Conservation (phyloP, 176 grass and related monocot species). For the Hordeum marinum region DNA sequence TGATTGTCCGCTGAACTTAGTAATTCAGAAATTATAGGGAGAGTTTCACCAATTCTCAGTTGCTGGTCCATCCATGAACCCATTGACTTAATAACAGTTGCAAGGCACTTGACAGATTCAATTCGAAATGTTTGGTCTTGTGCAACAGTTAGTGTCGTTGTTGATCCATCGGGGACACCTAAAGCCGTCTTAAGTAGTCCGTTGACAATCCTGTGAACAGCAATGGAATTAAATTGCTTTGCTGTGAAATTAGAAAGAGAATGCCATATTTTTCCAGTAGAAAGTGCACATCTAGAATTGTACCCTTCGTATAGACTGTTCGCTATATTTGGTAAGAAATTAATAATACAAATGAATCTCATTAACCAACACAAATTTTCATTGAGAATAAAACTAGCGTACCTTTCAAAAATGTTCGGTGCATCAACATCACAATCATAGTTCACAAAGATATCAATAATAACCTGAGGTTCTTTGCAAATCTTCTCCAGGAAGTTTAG, state of each 20-base stretch:
- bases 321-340: neutral
- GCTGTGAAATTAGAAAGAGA: slow-evolving; percentile 33
- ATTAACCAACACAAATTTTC: neutral
- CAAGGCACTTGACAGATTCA: slow-evolving; percentile 91
- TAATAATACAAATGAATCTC: neutral
- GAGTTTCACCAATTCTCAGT: slow-evolving; percentile 78
- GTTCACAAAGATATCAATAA: slow-evolving; percentile 96
- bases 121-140: slow-evolving; percentile 91
- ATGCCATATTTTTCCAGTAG: neutral
- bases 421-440: slow-evolving; percentile 98
- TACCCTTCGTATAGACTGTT: slow-evolving; percentile 1
- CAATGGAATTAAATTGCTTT: slow-evolving; percentile 46
- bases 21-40: slow-evolving; percentile 39
- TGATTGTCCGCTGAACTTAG: slow-evolving; percentile 47
- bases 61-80: slow-evolving; percentile 92
- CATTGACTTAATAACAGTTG: slow-evolving; percentile 72
- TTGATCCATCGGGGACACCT: slow-evolving; percentile 81
- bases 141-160: slow-evolving; percentile 68
- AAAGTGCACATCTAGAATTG: neutral
- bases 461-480: slow-evolving; percentile 79
- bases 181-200: slow-evolving; percentile 90
- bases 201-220: slow-evolving; percentile 82
- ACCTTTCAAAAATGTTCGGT: slow-evolving; percentile 99
- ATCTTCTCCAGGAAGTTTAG: slow-evolving; percentile 87
- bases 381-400: slow-evolving; percentile 14